These are phyloP conservation scores for Lodderomyces pseudojiufengensis DNA, from an alignment of 1,139 yeast genomes.

Conservation along the genomic window DNA sequence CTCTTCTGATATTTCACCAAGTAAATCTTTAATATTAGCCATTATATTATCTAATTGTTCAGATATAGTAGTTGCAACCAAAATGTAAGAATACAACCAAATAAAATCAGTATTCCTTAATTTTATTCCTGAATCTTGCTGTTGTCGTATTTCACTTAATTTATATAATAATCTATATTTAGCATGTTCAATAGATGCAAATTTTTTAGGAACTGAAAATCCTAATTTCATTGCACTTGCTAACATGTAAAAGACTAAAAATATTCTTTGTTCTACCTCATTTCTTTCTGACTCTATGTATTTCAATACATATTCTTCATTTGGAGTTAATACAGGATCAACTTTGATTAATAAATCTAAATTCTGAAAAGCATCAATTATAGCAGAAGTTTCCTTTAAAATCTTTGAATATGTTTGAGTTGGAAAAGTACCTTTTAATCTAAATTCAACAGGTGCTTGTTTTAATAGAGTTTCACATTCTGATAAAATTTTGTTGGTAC, in stretches of 20 bases:
- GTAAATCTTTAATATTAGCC: slow-evolving; percentile 49
- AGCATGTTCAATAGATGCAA: slow-evolving; percentile 77
- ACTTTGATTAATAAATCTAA: slow-evolving; percentile 64
- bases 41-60: slow-evolving; percentile 62
- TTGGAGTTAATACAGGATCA: slow-evolving; percentile 50
- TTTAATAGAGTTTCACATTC: slow-evolving; percentile 59
- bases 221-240: slow-evolving; percentile 75
- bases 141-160: slow-evolving; percentile 49
- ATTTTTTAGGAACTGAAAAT: slow-evolving; percentile 70
- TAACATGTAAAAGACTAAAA: slow-evolving; percentile 70
- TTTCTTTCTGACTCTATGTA: slow-evolving; percentile 56
- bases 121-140: slow-evolving; percentile 17
- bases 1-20: slow-evolving; percentile 63
- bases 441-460: slow-evolving; percentile 73
- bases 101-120: slow-evolving; percentile 68
- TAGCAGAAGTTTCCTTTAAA: slow-evolving; percentile 55
- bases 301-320: slow-evolving; percentile 55
- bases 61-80: slow-evolving; percentile 66
- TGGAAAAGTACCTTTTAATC: slow-evolving; percentile 75
- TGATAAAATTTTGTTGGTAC: slow-evolving; percentile 53
- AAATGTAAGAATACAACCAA: slow-evolving; percentile 65
- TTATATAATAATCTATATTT: slow-evolving; percentile 66
- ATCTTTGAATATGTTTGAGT: slow-evolving; percentile 46
- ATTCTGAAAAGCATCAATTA: slow-evolving; percentile 73
- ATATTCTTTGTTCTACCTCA: slow-evolving; percentile 69